Base-by-base conservation (phyloP, 306 rosid genomes). In the Dalbergia oliveri region DNA sequence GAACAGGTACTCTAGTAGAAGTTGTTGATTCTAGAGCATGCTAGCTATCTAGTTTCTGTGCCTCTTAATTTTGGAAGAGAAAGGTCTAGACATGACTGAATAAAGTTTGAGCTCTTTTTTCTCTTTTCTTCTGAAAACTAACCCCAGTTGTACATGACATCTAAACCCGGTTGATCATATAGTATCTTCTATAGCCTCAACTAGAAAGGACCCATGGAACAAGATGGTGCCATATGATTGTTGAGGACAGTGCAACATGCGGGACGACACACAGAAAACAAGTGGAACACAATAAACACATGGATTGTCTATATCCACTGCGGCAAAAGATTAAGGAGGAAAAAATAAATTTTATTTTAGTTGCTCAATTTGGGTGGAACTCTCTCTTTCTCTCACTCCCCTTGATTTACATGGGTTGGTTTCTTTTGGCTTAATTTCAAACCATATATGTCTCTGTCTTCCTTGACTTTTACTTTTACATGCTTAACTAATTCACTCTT, bases 201-300 rank as follows among this genome's bases (percentile, higher is more conserved):
- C 65, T 53, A 26, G 73, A 83, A 82, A 83, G 57, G 80, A 74
- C 81, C 82, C 56, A 76, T 50, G 14, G 73, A 81, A 72, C 75
- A 66, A 58, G 78, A 82, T 72, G 77, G 81, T 75, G 79, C 69
- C 72, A 60, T 68, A 75, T 83, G 83, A 76, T 87, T 81, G 65
- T 73, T 44, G 76, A 84, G 60, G 80, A 81, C 85, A 86, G 8
- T 50, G 71, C 78, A 81, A 88, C 91, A 87, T 76, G 86, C 71
- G 86, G 87, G 88, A 84, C 90, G 83, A 83, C 85, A 76, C 16
- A 58, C 10, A 77, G 62, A 74, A 79, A 80, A 74, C 69, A 66
- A 64, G 81, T 39, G 66, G 89, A 84, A 75, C 86, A 64, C 81
- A 61, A 77, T 65, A 43, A 78, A 77, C 95, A 91, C 90, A 86